A percentile compares a stretch with the other conserved stretches of the same genome.
phyloP scores from a whole-genome alignment of 805 yeast genomes.

The Yarrowia osloensis region DNA sequence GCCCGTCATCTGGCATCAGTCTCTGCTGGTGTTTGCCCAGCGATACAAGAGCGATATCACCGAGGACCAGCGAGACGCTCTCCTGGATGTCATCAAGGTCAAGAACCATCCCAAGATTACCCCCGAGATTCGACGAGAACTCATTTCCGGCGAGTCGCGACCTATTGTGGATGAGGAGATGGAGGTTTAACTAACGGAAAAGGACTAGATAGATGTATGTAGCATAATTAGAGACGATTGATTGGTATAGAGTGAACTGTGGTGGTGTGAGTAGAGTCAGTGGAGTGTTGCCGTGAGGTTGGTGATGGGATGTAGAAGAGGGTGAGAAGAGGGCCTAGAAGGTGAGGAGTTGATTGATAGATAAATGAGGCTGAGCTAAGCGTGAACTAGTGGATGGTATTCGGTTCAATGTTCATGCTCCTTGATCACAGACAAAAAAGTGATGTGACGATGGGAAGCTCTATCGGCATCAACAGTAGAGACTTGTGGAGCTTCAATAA shows the following conservation, averaged over 20 bases:
- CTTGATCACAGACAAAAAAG: too few species aligned
- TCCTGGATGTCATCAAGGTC: slow-evolving; percentile 86
- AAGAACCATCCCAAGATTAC: slow-evolving; percentile 87
- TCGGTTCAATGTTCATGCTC: too few species aligned
- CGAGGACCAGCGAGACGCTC: slow-evolving; percentile 95
- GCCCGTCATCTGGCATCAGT: slow-evolving; percentile 98
- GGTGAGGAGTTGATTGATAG: too few species aligned
- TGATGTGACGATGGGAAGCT: too few species aligned
- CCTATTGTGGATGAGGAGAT: slow-evolving; percentile 32
- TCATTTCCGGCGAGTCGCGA: slow-evolving; percentile 68
- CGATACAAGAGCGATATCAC: slow-evolving; percentile 96
- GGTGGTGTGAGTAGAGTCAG: too few species aligned
- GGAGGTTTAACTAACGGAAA: slow-evolving; percentile 31
- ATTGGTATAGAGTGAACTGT: neutral
- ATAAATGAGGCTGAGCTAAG: too few species aligned
- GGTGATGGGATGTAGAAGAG: too few species aligned
- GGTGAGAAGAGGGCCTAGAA: too few species aligned
- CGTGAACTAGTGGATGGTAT: too few species aligned
- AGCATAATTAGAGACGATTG: neutral
- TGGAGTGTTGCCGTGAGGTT: too few species aligned
- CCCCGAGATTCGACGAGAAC: slow-evolving; percentile 91
- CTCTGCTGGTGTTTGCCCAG: slow-evolving; percentile 91
- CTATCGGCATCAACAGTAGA: too few species aligned
- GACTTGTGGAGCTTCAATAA: too few species aligned
- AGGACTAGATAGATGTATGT: neutral